Evolutionary conservation across 2,329 filamentous ascomycete genomes (phyloP).

Genomic region (Colletotrichum sp.): DNA sequence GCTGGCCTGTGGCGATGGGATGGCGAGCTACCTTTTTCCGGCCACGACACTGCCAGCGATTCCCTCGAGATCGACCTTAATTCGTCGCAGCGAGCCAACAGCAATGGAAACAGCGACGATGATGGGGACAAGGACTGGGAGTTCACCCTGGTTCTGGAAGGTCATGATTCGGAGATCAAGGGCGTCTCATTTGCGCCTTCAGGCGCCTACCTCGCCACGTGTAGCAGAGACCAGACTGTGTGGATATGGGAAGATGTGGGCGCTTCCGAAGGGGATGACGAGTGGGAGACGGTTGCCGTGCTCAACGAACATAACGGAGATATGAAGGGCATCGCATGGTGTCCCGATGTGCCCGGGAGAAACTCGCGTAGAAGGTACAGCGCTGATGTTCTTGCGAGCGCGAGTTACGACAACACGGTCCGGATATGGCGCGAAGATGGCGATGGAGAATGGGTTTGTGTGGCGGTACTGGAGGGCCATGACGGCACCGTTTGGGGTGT

Average conservation of each 20-base stretch:
- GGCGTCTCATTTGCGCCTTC: conserved; percentile 75
- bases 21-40: conserved; percentile 38
- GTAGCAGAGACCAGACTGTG: conserved; percentile 89
- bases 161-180: conserved; percentile 95
- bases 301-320: conserved; percentile 94
- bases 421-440: conserved; percentile 88
- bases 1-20: conserved; percentile 83
- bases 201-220: conserved; percentile 84
- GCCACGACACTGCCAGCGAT: conserved; percentile 19
- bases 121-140: conserved; percentile 85
- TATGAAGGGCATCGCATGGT: conserved; percentile 94
- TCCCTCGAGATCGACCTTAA: conserved; percentile 49
- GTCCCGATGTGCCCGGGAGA: conserved; percentile 68
- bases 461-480: conserved; percentile 81
- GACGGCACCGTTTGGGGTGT: conserved; percentile 88
- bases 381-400: conserved; percentile 80
- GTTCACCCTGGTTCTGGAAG: conserved; percentile 89
- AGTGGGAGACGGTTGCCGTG: conserved; percentile 96
- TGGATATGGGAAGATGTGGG: conserved; percentile 98
- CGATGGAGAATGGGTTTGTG: conserved; percentile 91
- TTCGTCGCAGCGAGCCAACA: neutral
- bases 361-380: conserved; percentile 50
- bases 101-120: conserved; percentile 35
- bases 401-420: conserved; percentile 94
- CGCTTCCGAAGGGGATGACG: conserved; percentile 77